phyloP scores from a whole-genome alignment of 1,139 yeast species.

The Nakaseomyces sp. region DNA sequence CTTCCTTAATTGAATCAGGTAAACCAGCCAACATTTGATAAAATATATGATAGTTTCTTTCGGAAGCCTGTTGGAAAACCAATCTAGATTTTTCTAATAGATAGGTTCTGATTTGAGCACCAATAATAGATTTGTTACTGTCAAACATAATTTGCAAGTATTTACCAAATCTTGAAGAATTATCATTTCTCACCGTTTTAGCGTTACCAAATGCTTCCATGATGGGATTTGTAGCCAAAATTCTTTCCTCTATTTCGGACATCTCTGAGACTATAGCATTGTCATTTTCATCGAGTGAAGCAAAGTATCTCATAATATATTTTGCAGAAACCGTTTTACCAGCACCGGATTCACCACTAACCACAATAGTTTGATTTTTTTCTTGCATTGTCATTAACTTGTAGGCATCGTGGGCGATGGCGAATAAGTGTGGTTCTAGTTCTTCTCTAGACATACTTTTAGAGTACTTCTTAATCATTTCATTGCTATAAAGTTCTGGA shows the following conservation, averaged over 20 bases:
- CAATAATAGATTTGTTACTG: slow-evolving; percentile 52
- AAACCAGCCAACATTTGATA: slow-evolving; percentile 87
- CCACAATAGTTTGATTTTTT: slow-evolving; percentile 91
- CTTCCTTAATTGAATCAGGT: slow-evolving; percentile 47
- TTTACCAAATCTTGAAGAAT: slow-evolving; percentile 95
- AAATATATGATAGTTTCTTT: slow-evolving; percentile 92
- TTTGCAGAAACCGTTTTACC: slow-evolving; percentile 98
- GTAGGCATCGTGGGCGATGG: slow-evolving; percentile 97
- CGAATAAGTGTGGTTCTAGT: slow-evolving; percentile 93
- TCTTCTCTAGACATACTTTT: slow-evolving; percentile 89
- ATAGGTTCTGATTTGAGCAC: slow-evolving; percentile 92
- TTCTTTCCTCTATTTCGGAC: slow-evolving; percentile 91
- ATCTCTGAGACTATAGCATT: slow-evolving; percentile 48
- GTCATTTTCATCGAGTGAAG: slow-evolving; percentile 36
- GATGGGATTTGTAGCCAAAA: slow-evolving; percentile 94
- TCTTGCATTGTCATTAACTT: slow-evolving; percentile 85
- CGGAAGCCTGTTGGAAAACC: slow-evolving; percentile 87
- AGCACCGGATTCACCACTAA: slow-evolving; percentile 98
- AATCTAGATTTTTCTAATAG: slow-evolving; percentile 88
- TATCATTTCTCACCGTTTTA: slow-evolving; percentile 93
- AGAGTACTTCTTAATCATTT: slow-evolving; percentile 93
- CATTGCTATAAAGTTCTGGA: slow-evolving; percentile 44
- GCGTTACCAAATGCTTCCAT: slow-evolving; percentile 99
- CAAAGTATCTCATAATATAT: slow-evolving; percentile 96
- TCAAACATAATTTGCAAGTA: slow-evolving; percentile 88